A percentile compares a stretch with the other conserved stretches of the same genome.
Conservation (phyloP, 441 rosid genomes). For the Corymbia citriodora region DNA sequence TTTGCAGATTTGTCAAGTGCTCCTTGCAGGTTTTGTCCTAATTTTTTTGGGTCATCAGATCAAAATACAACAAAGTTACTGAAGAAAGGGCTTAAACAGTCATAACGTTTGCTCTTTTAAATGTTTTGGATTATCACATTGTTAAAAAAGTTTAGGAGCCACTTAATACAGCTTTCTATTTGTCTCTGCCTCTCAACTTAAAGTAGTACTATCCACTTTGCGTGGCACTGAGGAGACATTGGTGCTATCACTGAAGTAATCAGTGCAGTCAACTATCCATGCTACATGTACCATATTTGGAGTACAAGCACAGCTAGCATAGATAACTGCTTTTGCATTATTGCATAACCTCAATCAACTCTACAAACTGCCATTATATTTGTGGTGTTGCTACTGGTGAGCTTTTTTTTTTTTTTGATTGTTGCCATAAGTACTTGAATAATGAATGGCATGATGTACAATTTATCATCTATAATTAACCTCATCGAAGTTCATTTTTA, state of each 20-base stretch:
- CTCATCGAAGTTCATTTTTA: background rate
- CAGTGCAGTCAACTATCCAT: background rate
- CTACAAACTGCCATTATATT: background rate
- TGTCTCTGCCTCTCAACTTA: background rate
- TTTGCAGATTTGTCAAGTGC: background rate
- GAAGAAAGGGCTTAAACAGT: background rate
- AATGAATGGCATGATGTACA: background rate
- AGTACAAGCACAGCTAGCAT: background rate
- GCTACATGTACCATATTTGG: background rate
- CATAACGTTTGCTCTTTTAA: background rate
- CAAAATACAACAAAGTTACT: background rate
- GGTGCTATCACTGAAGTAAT: background rate
- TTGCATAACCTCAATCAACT: background rate
- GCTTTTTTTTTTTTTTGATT: background rate
- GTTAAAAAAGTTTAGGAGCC: too few species aligned
- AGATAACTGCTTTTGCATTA: background rate
- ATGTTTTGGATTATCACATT: background rate
- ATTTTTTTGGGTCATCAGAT: background rate
- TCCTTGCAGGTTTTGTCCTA: background rate
- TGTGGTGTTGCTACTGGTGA: background rate
- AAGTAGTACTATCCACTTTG: background rate
- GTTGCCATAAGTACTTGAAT: background rate
- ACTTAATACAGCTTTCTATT: background rate
- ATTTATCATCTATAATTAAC: background rate
- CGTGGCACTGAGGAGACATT: background rate